These are phyloP conservation scores for Musa beccarii DNA, from an alignment of 176 grass and related monocot species.

Conservation along the genomic window DNA sequence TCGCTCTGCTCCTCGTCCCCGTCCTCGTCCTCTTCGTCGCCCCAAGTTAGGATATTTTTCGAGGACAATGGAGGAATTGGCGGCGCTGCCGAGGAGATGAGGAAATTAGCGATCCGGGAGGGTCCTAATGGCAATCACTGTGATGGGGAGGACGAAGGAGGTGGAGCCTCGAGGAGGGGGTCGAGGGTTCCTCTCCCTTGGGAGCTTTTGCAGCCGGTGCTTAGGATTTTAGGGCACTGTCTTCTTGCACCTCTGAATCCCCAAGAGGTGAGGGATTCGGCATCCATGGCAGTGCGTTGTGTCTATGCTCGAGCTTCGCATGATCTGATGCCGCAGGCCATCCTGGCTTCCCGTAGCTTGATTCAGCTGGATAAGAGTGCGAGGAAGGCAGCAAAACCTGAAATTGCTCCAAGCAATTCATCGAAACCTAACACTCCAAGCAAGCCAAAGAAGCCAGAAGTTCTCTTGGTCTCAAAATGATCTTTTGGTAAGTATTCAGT, in stretches of 20 bases:
- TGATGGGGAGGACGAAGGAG: conserved; percentile 16
- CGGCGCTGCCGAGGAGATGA: conserved; percentile 14
- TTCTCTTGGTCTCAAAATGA: conserved; percentile 65
- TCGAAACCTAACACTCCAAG: conserved; percentile 84
- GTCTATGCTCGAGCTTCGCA: conserved; percentile 85
- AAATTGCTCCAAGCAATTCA: conserved; percentile 23
- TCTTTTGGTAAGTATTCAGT: conserved; percentile 10
- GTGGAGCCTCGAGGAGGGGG: conserved; percentile 27
- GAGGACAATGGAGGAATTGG: conserved; percentile 28
- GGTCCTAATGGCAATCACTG: conserved; percentile 24
- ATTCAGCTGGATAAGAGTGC: conserved; percentile 88
- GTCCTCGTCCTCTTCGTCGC: conserved; percentile 40
- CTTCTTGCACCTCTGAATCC: conserved; percentile 72
- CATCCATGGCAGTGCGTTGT: conserved; percentile 53
- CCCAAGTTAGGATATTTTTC: conserved; percentile 35
- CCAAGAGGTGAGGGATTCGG: conserved; percentile 57
- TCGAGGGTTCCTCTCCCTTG: conserved; percentile 75
- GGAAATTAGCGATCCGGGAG: conserved; percentile 15
- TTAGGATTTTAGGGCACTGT: conserved; percentile 90
- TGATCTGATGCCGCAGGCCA: conserved; percentile 77
- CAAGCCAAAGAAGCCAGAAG: conserved; percentile 65
- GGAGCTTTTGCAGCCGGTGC: conserved; percentile 85
- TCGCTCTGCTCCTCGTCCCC: conserved; percentile 27
- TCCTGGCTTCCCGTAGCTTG: conserved; percentile 78
- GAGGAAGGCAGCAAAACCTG: conserved; percentile 36